Evolutionary conservation across 768 basidiomycete species (phyloP), one percentile per base, ranked within the genome.

Genomic region (Lyophyllum shimeji): DNA sequence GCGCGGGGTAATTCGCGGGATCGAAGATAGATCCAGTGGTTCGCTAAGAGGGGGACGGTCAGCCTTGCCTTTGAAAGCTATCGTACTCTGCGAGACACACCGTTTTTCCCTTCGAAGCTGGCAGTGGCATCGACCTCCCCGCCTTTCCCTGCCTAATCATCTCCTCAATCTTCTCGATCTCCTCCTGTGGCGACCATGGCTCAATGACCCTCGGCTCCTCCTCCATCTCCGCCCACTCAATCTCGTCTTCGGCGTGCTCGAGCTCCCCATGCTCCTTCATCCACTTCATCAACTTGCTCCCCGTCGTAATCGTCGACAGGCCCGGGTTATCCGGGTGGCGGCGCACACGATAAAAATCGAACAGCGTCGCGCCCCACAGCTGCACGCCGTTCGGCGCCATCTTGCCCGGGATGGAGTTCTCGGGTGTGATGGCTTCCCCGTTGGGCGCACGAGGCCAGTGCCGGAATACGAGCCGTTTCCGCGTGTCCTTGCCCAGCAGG

Each of bases 321-420:
- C 20, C 40, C 3, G 31, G 7, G 3, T 63, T 3, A 27, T 60
- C 51, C 1, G 71, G 67, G 0, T 69, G 46, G 15, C 70, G 65
- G 1, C 53, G 31, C 18, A 71, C 67, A 1, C 17, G 55, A 57
- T 70, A 80, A 53, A 82, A 79, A 51, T 81, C 76, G 25, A 69
- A 66, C 1, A 79, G 57, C 0, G 75, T 75, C 11, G 71, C 72
- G 43, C 79, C 78, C 79, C 79, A 82, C 13, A 72, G 59, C 42
- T 69, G 63, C 7, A 68, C 24, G 0, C 64, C 62, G 52, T 75
- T 75, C 0, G 69, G 59, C 7, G 72, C 58, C 45, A 46, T 50
- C 57, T 77, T 77, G 8, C 74, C 76, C 0, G 39, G 42, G 12
- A 58, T 17, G 18, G 48, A 40, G 21, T 53, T 54, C 4, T 55